Evolutionary conservation across 306 rosid species (phyloP).

Genomic region (Macrotyloma uniflorum): DNA sequence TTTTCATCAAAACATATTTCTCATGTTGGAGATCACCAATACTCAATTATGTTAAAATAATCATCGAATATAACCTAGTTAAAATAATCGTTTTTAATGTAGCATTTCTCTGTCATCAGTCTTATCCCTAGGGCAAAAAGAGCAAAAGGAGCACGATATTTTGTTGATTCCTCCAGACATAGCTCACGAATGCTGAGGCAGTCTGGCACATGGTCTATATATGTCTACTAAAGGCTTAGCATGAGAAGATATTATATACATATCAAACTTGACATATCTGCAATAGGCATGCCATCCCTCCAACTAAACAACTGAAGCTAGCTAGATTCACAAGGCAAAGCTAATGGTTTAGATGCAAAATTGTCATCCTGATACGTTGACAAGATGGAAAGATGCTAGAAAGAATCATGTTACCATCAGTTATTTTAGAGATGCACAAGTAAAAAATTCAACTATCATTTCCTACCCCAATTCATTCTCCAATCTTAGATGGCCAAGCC

Average conservation of each 20-base stretch:
- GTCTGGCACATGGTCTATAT: background rate
- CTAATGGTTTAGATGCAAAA: constrained; percentile 12
- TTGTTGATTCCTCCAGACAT: constrained; percentile 2
- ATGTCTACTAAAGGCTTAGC: background rate
- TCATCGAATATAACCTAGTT: background rate
- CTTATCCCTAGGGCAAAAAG: background rate
- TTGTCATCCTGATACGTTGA: background rate
- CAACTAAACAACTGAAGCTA: constrained; percentile 26
- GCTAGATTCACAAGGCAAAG: constrained; percentile 6
- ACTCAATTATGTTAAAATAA: background rate
- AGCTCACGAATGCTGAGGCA: background rate
- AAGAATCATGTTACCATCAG: constrained; percentile 19
- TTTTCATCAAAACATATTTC: background rate
- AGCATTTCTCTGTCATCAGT: background rate
- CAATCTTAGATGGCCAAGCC: constrained; percentile 67
- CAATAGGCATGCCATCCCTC: background rate
- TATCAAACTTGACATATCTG: background rate
- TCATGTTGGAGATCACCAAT: background rate
- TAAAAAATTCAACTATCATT: background rate
- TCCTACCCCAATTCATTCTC: background rate
- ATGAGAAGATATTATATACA: background rate
- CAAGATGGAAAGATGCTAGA: background rate
- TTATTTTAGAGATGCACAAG: background rate
- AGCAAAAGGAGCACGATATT: background rate
- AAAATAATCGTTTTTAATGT: background rate